Conservation (phyloP, 441 rosid species). For the Capsella rubella region DNA sequence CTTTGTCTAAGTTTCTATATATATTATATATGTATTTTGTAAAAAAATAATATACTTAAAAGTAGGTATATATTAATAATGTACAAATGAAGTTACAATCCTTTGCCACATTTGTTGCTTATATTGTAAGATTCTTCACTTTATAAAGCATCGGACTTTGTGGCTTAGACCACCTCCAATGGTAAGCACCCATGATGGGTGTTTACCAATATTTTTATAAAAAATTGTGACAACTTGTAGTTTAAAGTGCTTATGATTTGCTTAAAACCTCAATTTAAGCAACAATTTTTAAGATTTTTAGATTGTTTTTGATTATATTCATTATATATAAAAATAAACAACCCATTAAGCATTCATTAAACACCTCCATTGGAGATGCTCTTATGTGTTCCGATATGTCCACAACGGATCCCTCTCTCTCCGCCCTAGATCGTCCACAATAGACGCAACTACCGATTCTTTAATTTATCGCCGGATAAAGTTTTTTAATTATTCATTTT, state of each 20-base stretch:
- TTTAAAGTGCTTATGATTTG: no score
- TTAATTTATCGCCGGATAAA: background rate
- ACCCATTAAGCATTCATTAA: no score
- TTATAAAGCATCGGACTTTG: constrained; percentile 25
- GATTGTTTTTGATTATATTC: no score
- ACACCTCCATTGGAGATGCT: no score
- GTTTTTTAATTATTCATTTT: background rate
- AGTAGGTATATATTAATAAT: background rate
- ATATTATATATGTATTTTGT: constrained; percentile 1
- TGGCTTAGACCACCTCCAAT: background rate
- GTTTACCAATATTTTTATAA: no score
- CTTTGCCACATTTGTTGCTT: constrained; percentile 27
- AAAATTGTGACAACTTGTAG: no score
- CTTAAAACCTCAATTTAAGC: no score
- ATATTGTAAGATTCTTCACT: constrained; percentile 27
- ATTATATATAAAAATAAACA: no score
- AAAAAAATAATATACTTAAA: constrained; percentile 7
- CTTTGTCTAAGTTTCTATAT: constrained; percentile 3
- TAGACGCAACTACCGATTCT: background rate
- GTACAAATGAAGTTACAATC: no score
- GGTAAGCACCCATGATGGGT: no score
- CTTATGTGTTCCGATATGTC: constrained; percentile 21
- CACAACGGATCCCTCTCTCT: constrained; percentile 10
- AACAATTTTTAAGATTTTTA: no score
- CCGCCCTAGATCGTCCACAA: constrained; percentile 24